Base-by-base conservation (phyloP, 2,329 filamentous ascomycete genomes). In the Aspergillus felis region DNA sequence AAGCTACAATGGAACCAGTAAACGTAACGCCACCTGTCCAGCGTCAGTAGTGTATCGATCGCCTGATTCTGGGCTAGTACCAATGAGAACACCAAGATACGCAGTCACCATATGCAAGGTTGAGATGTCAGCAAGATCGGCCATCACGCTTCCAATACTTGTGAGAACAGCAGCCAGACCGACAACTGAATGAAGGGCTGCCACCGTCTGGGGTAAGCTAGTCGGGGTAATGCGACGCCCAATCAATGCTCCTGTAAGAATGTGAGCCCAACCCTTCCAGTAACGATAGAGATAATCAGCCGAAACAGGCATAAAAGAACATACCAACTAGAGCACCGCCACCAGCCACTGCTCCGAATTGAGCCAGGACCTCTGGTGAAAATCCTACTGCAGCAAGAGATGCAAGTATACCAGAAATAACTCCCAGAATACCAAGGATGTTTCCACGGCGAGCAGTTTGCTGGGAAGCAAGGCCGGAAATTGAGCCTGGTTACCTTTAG, bases 141-240 rank as follows among this genome's bases (percentile, higher is more conserved):
- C 85, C 81, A 96, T 86, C 20, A 96, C 90, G 62, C 90, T 93
- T 51, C 91, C 92, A 61, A 94, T 90, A 66, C 90, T 94, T 1
- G 92, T 96, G 65, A 96, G 74, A 0, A 96, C 91, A 9, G 92
- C 92, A 10, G 91, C 91, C 1, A 96, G 81, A 72, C 92, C 92
- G 32, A 96, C 92, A 7, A 96, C 91, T 0, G 91, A 95, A 75
- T 96, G 92, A 29, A 96, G 79, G 0, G 91, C 91, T 22, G 91
- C 92, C 2, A 96, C 91, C 0, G 91, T 96, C 71, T 96, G 91
- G 0, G 92, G 92, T 1, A 96, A 83, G 55, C 91, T 90, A 0
- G 91, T 96, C 0, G 92, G 90, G 0, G 91, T 95, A 63, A 96
- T 96, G 12, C 91, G 85, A 66, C 91, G 88, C 47, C 91, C 92